Percentiles rank a stretch among this genome's conserved stretches.
Evolutionary conservation across 305 asterid species (phyloP).

Genomic region (Caryopteris hybrid): DNA sequence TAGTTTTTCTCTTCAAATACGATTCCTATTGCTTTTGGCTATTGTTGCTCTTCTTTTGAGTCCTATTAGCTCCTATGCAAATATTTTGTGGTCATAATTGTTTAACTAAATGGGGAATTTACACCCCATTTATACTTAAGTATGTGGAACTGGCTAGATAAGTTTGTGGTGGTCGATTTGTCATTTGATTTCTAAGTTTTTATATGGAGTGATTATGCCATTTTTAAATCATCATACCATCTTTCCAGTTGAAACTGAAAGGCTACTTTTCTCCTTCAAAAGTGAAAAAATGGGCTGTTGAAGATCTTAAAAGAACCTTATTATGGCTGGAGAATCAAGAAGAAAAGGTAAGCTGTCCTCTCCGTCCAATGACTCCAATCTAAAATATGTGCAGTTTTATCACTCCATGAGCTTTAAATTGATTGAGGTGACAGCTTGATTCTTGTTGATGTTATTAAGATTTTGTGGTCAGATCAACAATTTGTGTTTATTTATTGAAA

Average conservation of each 20-base stretch:
- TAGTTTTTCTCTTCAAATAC: neutral
- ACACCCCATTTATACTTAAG: neutral
- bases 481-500: neutral
- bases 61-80: neutral
- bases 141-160: neutral
- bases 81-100: neutral
- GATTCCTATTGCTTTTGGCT: neutral
- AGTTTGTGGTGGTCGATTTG: neutral
- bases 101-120: neutral
- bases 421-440: conserved; percentile 10
- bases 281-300: conserved; percentile 81
- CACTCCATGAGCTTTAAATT: conserved; percentile 8
- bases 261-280: conserved; percentile 51
- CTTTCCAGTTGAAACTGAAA: conserved; percentile 35
- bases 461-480: neutral
- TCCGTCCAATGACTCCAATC: conserved; percentile 8
- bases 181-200: neutral
- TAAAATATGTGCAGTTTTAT: conserved; percentile 2
- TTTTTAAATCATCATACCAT: conserved; percentile 20
- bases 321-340: conserved; percentile 88
- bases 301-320: conserved; percentile 66
- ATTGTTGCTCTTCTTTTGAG: neutral
- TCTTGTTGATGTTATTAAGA: neutral
- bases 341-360: conserved; percentile 53
- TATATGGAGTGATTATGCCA: neutral